phyloP scores from a whole-genome alignment of 2,329 filamentous ascomycete genomes.

The Talaromyces amestolkiae region DNA sequence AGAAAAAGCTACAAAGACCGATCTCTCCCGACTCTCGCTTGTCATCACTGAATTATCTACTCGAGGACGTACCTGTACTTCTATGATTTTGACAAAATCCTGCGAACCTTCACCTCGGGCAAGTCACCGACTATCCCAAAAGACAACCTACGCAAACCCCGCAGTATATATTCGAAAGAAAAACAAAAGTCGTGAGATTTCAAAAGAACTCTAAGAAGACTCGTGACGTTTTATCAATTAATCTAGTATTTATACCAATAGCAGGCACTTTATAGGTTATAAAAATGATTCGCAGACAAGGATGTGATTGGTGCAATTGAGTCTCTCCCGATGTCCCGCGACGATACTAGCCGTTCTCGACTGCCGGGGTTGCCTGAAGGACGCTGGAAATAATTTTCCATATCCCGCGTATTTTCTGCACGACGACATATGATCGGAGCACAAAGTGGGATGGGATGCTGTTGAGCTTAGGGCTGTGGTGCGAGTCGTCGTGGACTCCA shows the following conservation, averaged over 20 bases:
- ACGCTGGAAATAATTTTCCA: constrained; percentile 6
- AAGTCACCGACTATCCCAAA: neutral
- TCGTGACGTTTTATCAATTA: neutral
- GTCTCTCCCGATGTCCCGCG: constrained; percentile 9
- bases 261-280: neutral
- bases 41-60: neutral
- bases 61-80: neutral
- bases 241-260: neutral
- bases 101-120: neutral
- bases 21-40: neutral
- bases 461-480: too few relatives aligned
- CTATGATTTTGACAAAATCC: neutral
- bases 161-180: neutral
- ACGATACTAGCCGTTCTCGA: constrained; percentile 4
- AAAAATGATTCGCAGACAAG: neutral
- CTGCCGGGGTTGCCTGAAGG: neutral
- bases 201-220: neutral
- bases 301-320: constrained; percentile 4
- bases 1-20: neutral
- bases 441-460: too few relatives aligned
- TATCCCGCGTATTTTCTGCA: neutral
- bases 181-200: neutral
- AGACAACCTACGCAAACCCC: neutral
- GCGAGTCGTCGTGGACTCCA: too few relatives aligned
- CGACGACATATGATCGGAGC: too few relatives aligned